phyloP scores from a whole-genome alignment of 441 rosid species.

The Geranium incanum region DNA sequence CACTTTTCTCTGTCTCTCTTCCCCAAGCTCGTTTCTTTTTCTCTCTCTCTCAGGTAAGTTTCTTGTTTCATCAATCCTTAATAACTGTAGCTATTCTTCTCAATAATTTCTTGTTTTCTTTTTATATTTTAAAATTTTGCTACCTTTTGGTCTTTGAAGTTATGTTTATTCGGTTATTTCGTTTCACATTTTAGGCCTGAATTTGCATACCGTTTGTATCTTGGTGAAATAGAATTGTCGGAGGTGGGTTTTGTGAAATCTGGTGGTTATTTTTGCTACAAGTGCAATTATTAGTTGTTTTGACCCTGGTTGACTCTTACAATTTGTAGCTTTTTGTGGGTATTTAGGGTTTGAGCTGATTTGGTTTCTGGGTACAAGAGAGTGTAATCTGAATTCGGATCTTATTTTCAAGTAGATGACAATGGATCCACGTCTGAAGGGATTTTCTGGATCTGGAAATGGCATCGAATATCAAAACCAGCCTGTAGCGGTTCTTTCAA shows the following conservation, averaged over 20 bases:
- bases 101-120: background rate
- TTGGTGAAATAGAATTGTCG: background rate
- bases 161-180: background rate
- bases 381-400: background rate
- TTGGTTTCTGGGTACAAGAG: conserved; percentile 3
- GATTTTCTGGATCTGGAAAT: conserved; percentile 26
- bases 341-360: conserved; percentile 2
- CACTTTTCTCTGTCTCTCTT: conserved; percentile 2
- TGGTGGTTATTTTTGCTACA: conserved; percentile 4
- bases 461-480: conserved; percentile 30
- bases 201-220: background rate
- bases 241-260: background rate
- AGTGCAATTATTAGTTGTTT: background rate
- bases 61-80: background rate
- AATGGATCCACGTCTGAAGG: conserved; percentile 42
- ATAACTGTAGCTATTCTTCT: background rate
- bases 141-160: background rate
- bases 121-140: background rate
- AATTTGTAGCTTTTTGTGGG: background rate
- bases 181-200: background rate
- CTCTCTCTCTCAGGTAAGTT: conserved; percentile 17
- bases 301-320: background rate
- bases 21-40: background rate
- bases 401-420: conserved; percentile 20
- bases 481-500: conserved; percentile 25